Base-by-base conservation (phyloP, 805 yeast species). In the Metschnikowia koreensis region DNA sequence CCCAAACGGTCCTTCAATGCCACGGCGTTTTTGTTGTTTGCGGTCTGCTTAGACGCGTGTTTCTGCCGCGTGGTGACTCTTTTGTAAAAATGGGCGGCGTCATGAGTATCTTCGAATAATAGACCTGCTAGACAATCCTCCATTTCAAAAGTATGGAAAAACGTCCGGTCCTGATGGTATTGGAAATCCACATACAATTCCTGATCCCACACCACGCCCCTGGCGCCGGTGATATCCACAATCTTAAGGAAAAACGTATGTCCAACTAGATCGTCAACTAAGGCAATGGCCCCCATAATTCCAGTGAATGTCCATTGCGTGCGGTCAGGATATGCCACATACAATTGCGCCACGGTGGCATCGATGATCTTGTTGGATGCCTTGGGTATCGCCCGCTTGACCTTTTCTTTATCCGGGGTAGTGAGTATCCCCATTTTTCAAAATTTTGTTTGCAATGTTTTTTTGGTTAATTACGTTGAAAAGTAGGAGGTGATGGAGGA, bases 151-250 rank as follows among this genome's bases (percentile, higher is more conserved):
- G 96, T 79, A 67, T 94, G 98, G 77, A 94, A 94, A 69, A 89
- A 94, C 38, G 96, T 84, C 33, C 99, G 81, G 68, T 94, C 99
- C 68, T 94, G 98, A 64, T 88, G 82, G 69, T 94, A 94, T 60
- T 86, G 85, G 67, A 94, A 91, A 61, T 89, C 86, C 11, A 89
- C 84, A 62, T 89, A 93, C 45, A 94, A 70, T 68, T 94, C 99
- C 68, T 94, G 99, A 68, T 94, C 99, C 99, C 99, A 94, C 0
- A 94, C 58, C 0, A 94, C 96, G 36, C 98, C 98, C 40, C 87
- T 75, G 55, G 83, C 80, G 7, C 96, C 96, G 38, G 75, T 64
- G 33, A 93, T 83, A 63, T 94, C 99, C 7, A 94, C 96, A 48
- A 94, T 66, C 66, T 94, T 94, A 43, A 94, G 76, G 67, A 91